A percentile compares a stretch with the other conserved stretches of the same genome.
These are phyloP conservation scores for Discostella pseudostelligera DNA, from an alignment of 108 stramenopile species.

Conservation along the genomic window DNA sequence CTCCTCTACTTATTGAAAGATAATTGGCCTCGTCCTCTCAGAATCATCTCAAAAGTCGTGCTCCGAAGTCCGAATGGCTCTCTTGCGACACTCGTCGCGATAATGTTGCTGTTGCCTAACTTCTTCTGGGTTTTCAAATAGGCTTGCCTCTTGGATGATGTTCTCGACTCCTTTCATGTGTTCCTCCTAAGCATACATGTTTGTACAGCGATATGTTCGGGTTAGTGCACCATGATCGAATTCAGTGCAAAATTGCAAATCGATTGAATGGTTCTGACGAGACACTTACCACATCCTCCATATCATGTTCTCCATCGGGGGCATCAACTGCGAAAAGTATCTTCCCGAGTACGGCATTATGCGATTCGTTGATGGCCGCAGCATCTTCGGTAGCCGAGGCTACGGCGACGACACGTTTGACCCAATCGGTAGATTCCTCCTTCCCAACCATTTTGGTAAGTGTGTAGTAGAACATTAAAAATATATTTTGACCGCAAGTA, in stretches of 20 bases:
- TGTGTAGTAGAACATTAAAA: neutral
- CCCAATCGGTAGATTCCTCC: conserved; percentile 26
- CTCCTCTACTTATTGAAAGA: too few relatives aligned
- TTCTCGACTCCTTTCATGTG: conserved; percentile 23
- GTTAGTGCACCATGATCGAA: too few relatives aligned
- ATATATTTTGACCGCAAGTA: too few relatives aligned
- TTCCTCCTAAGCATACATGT: conserved; percentile 18
- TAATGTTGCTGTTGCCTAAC: conserved; percentile 32
- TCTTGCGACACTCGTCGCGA: conserved; percentile 21
- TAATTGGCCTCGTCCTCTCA: too few relatives aligned
- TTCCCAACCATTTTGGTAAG: neutral
- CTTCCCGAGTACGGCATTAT: conserved; percentile 30
- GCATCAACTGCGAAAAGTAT: conserved; percentile 37
- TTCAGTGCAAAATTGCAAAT: neutral
- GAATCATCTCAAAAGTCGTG: conserved; percentile 10
- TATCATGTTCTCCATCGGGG: conserved; percentile 46
- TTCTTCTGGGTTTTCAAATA: conserved; percentile 31
- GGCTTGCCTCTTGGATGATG: conserved; percentile 27
- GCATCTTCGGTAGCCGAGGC: conserved; percentile 35
- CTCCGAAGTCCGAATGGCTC: conserved; percentile 14
- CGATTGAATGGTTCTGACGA: neutral
- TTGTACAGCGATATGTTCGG: neutral
- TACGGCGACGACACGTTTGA: conserved; percentile 24
- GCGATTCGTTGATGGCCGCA: conserved; percentile 20
- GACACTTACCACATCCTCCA: conserved; percentile 38